These are phyloP conservation scores for Chaetomiaceae sp. DNA, from an alignment of 2,329 filamentous ascomycete species.

Conservation along the genomic window DNA sequence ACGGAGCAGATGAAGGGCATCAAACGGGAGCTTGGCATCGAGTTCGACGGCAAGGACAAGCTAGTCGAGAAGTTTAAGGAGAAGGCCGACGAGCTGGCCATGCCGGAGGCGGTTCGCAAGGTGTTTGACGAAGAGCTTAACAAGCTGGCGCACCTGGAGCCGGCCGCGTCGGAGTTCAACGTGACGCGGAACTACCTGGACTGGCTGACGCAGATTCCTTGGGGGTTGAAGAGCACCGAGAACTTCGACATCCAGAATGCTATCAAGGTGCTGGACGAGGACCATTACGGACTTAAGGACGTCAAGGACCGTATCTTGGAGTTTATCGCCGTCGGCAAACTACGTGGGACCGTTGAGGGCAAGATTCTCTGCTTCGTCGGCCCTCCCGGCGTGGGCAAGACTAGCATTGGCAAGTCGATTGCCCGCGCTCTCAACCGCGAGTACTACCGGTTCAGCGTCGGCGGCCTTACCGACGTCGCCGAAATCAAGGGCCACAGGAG, in stretches of 20 bases:
- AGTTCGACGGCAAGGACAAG: slow-evolving; percentile 97
- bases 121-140: slow-evolving; percentile 98
- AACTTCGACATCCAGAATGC: slow-evolving; percentile 95
- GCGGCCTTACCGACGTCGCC: slow-evolving; percentile 91
- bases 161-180: slow-evolving; percentile 95
- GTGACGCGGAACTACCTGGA: slow-evolving; percentile 97
- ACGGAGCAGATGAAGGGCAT: slow-evolving; percentile 99
- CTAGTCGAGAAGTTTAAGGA: slow-evolving; percentile 96
- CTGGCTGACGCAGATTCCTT: slow-evolving; percentile 97
- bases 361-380: slow-evolving; percentile 98
- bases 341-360: slow-evolving; percentile 92
- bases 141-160: slow-evolving; percentile 91
- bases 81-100: slow-evolving; percentile 85
- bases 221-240: slow-evolving; percentile 90
- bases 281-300: slow-evolving; percentile 94
- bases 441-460: slow-evolving; percentile 98
- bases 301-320: slow-evolving; percentile 98
- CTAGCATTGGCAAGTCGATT: slow-evolving; percentile 97
- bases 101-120: slow-evolving; percentile 95
- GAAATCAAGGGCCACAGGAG: slow-evolving; percentile 97
- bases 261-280: slow-evolving; percentile 84
- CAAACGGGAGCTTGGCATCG: slow-evolving; percentile 86
- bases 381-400: slow-evolving; percentile 95
- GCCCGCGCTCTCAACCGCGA: slow-evolving; percentile 89
- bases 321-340: slow-evolving; percentile 96